Evolutionary conservation across 2,329 filamentous ascomycete species (phyloP), one percentile per base, ranked within the genome.

Genomic region (Thelonectria rubi): DNA sequence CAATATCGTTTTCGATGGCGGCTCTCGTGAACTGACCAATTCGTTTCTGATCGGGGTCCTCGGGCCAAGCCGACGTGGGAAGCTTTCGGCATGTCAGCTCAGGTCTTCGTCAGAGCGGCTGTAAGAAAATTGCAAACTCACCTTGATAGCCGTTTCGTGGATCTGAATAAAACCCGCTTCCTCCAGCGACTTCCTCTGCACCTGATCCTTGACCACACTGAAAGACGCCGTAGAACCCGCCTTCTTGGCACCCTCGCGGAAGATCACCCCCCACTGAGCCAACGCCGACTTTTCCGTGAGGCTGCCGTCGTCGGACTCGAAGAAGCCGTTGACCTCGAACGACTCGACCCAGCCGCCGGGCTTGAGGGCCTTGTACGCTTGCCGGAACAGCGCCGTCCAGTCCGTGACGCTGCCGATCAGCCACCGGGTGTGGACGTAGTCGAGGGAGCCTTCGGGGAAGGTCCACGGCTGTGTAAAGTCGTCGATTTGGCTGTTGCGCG

Each of bases 21-120:
- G 72, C 60, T 37, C 71, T 67, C 1, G 69, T 70, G 55, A 72
- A 78, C 40, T 72, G 65, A 0, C 80, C 79, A 14, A 80, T 74
- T 60, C 79, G 74, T 55, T 75, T 75, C 8, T 69, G 65, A 11
- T 69, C 70, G 0, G 71, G 64, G 17, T 65, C 63, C 46, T 80
- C 77, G 1, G 80, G 71, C 81, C 81, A 83, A 7, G 69, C 64
- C 3, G 78, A 78, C 11, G 79, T 67, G 0, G 78, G 79, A 53
- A 75, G 71, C 72, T 78, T 3, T 4, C 7, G 18, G 15, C 12
- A 17, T 12, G 43, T 53, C 30, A 53, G 24, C 45, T 21, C 26
- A 30, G 10, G 26, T 30, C 26, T 24, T 24, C 21, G 7, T 7
- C 3, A 24, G 21, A 3, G 4, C 4, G 21, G 4, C 7, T 24